Base-by-base conservation (phyloP, 257 asterid species). In the Primulina huaijiensis region DNA sequence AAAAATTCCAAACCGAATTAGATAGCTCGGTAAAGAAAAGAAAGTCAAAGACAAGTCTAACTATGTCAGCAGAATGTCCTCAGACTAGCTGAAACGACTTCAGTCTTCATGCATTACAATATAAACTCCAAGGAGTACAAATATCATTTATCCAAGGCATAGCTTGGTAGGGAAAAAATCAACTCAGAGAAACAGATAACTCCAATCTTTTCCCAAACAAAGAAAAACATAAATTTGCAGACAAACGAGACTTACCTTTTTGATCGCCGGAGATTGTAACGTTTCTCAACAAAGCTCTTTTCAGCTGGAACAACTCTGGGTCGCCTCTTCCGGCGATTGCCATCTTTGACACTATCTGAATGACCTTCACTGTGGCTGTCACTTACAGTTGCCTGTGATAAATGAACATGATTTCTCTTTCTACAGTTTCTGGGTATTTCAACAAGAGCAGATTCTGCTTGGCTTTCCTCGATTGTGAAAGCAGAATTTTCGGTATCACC, bases 221-320 rank as follows among this genome's bases (percentile, higher is more conserved):
- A 77, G 38, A 61, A 68, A 68, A 8, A 38, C 29, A 75, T 35
- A 40, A 62, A 50, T 9, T 21, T 61, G 62, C 30, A 63, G 3
- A 61, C 17, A 31, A 65, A 35, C 62, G 65, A 8, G 64, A 69
- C 85, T 77, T 78, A 90, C 99, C 71, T 86, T 82, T 77, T 89
- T 62, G 83, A 73, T 55, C 74, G 85, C 53, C 99, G 94, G 77
- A 93, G 95, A 82, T 93, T 90, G 89, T 93, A 93, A 40, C 96
- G 89, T 58, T 80, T 88, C 81, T 84, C 94, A 63, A 74, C 89
- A 75, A 72, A 58, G 72, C 60, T 72, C 74, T 79, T 90, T 19
- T 81, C 90, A 68, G 80, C 72, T 16, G 77, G 82, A 62, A 74
- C 81, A 72, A 75, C 85, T 68, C 78, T 85, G 63, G 86, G 96